Base-by-base conservation (phyloP, 257 asterid genomes). In the Ophiorrhiza pumila region DNA sequence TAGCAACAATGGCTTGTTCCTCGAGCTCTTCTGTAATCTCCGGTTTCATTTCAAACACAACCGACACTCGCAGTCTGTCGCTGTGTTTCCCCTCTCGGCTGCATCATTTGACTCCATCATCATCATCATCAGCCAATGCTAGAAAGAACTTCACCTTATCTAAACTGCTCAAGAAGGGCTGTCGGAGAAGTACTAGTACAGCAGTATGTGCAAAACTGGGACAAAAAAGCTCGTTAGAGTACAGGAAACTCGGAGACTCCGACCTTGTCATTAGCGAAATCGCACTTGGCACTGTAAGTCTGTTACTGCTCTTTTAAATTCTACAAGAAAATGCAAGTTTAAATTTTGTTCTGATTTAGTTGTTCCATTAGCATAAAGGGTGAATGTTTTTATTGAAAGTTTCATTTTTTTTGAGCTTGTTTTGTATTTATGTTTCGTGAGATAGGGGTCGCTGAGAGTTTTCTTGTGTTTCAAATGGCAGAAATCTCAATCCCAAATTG, bases 181-280 rank as follows among this genome's bases (percentile, higher is more conserved):
- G 74, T 62, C 75, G 56, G 59, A 68, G 74, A 70, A 77, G 12
- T 29, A 72, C 61, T 71, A 73, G 73, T 59, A 75, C 74, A 1
- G 65, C 47, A 4, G 71, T 72, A 27, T 31, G 57, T 15, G 78
- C 78, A n/a, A 74, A 74, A 43, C 74, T 57, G 23, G 78, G 74
- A 4, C 84, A 70, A 72, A 77, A 80, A 69, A 72, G 73, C 56
- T 76, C 90, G 5, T 71, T 93, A 82, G 76, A 85, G 77, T 93
- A 88, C 77, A 84, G 75, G 77, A 91, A 88, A 65, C 95, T 93
- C 58, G 98, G 97, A 0, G 96, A 91, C 78, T 93, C 98, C 25
- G 93, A 93, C 81, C 97, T 93, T 43, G 52, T 82, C 56, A 88
- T 93, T 52, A 91, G 97, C 65, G 97, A 93, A 85, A 91, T 93